Evolutionary conservation across 2,329 filamentous ascomycete genomes (phyloP), one percentile per base, ranked within the genome.

Genomic region (Fusarium fracticaudum): DNA sequence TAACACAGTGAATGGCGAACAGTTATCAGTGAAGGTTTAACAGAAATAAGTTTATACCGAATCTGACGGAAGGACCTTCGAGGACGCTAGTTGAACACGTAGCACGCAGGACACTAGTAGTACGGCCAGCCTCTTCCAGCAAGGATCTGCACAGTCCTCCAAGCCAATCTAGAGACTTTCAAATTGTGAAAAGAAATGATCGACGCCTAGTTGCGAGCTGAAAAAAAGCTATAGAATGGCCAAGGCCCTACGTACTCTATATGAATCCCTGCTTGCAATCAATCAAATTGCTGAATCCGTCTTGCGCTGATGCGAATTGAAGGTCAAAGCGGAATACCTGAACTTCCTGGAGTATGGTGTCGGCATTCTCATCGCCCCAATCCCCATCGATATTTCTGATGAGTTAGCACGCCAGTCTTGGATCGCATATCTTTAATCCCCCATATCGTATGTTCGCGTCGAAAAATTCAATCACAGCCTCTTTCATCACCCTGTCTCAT

Each of bases 51-150:
- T 50, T 24, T 3, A 13, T 9, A 10, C 22, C 5, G 4, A 31
- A 31, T 17, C 14, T n/a, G 14, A 17, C 7, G 5, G 14, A 11
- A 17, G 6, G 2, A 10, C 4, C 26, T 31, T 5, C 1, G 20
- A 50, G 1, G 13, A 50, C 12, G 47, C 14, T n/a, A 3, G 17
- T 12, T 17, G 47, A 50, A 31, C 29, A n/a, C 6, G 26, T 48
- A 48, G 14, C 24, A 26, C 26, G 11, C 24, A 20, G 7, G 17
- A 26, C 11, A 29, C 24, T 29, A 14, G 10, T 17, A 48, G 45
- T 7, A n/a, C 20, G 20, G 13, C 9, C 14, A 31, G 20, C 26
- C n/a, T 31, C 26, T 48, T 2, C 26, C 29, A 15, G 10, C 10
- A 48, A 31, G 6, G 2, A 31, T 50, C 22, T 50, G 14, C 10